phyloP scores from a whole-genome alignment of 2,329 filamentous ascomycete genomes.

The Phyllosticta citribraziliensis region DNA sequence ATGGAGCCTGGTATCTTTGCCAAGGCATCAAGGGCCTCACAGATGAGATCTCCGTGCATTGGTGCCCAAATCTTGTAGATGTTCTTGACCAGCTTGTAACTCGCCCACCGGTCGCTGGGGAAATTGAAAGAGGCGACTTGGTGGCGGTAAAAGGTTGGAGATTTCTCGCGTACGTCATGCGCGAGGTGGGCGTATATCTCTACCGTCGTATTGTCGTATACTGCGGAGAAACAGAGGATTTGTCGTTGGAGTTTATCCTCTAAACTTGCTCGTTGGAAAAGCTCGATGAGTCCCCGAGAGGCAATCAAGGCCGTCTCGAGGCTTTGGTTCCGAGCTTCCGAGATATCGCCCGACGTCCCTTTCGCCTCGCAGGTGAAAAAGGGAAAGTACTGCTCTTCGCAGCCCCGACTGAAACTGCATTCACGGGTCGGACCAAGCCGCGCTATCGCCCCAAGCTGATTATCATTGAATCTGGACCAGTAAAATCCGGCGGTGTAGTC shows the following conservation, averaged over 20 bases:
- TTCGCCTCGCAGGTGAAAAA: background rate
- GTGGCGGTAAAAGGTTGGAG: background rate
- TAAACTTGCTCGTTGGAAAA: background rate
- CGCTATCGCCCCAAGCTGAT: background rate
- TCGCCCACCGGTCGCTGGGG: background rate
- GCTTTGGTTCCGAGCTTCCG: background rate
- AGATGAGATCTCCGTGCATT: background rate
- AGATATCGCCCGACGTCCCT: background rate
- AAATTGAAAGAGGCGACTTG: background rate
- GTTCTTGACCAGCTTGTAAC: background rate
- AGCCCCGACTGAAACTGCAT: background rate
- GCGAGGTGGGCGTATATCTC: background rate
- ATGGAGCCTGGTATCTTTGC: background rate
- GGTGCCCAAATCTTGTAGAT: background rate
- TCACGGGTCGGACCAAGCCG: background rate
- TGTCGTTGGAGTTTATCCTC: background rate
- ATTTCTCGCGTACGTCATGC: background rate
- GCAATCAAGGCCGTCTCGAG: background rate
- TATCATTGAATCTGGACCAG: background rate
- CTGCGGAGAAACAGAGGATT: background rate
- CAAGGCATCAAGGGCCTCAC: background rate
- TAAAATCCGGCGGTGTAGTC: background rate
- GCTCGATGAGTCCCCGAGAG: background rate
- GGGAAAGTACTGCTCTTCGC: background rate
- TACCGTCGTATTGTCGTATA: background rate